phyloP scores from a whole-genome alignment of 1,284 basidiomycete species.

The Tilletia setariae region DNA sequence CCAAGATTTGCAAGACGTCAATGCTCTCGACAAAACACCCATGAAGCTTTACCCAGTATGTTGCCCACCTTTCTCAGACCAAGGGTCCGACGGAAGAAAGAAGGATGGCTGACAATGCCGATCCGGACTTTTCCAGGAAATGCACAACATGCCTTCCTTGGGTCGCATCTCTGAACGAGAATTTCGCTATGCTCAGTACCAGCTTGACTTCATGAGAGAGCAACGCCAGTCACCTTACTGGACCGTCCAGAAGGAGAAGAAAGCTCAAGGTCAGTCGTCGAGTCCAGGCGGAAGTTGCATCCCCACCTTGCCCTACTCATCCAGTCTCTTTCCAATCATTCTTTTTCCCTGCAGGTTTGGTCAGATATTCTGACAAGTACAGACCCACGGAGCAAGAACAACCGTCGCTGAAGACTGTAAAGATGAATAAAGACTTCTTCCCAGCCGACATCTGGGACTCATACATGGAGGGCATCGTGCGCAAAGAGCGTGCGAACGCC shows the following conservation, averaged over 20 bases:
- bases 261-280: constrained; percentile 1
- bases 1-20: constrained; percentile 30
- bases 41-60: constrained; percentile 35
- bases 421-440: constrained; percentile 45
- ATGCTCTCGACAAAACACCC: constrained; percentile 35
- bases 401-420: constrained; percentile 35
- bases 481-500: constrained; percentile 23
- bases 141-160: constrained; percentile 20
- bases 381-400: constrained; percentile 35
- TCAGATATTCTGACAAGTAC: constrained; percentile 45
- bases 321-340: not conserved
- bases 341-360: constrained; percentile 26
- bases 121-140: no score
- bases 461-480: constrained; percentile 46
- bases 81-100: not conserved
- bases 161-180: constrained; percentile 32
- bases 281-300: no score
- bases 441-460: constrained; percentile 46
- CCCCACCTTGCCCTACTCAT: no score
- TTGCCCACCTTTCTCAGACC: not conserved
- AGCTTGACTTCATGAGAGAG: constrained; percentile 36
- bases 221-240: constrained; percentile 38
- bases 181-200: constrained; percentile 33
- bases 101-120: not conserved
- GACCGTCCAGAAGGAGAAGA: constrained; percentile 24